Base-by-base conservation (phyloP, 2,329 filamentous ascomycete genomes). In the Fusarium sambucinum region DNA sequence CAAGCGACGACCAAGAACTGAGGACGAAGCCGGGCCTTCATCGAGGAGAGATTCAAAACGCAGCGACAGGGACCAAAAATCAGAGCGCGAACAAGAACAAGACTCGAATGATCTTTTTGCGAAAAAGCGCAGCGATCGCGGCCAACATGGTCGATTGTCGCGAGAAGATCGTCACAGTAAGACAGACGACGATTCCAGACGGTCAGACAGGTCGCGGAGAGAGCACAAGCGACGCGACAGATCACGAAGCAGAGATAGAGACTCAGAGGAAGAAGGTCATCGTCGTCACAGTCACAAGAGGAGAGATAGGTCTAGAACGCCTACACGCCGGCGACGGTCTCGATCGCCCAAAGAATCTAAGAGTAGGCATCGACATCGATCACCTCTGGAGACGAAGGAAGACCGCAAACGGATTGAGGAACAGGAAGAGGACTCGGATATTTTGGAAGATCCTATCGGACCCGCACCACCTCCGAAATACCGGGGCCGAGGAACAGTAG, bases 381-480 rank as follows among this genome's bases (percentile, higher is more conserved):
- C 77, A 17, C 71, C 72, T 25, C 30, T 70, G 48, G 45, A 63
- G 14, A 53, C 60, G 44, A 68, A 58, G 10, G 50, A 70, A 41
- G 35, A 50, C 54, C 59, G 55, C 25, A 71, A 71, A 53, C 41
- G 54, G 45, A 74, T 60, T 30, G 41, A 62, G 17, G 48, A 51
- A 30, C 29, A 62, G 6, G 59, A 68, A 27, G 66, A 75, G 7
- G 73, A 75, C 38, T 94, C 92, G 0, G 92, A 96, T 75, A 90
- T 92, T 1, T 80, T 94, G 5, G 90, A 94, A 58, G 88, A 90
- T 5, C 81, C 95, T 21, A 89, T 97, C 33, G 94, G 94, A 0
- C 93, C 93, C 1, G 89, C 87, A 11, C 89, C 89, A 29, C 84
- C 84, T 21, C 80, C 81, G 5, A 78, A 66, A 44, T 74, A 74